Evolutionary conservation across 2,329 filamentous ascomycete genomes (phyloP).

Genomic region (Epichloe uncinata): DNA sequence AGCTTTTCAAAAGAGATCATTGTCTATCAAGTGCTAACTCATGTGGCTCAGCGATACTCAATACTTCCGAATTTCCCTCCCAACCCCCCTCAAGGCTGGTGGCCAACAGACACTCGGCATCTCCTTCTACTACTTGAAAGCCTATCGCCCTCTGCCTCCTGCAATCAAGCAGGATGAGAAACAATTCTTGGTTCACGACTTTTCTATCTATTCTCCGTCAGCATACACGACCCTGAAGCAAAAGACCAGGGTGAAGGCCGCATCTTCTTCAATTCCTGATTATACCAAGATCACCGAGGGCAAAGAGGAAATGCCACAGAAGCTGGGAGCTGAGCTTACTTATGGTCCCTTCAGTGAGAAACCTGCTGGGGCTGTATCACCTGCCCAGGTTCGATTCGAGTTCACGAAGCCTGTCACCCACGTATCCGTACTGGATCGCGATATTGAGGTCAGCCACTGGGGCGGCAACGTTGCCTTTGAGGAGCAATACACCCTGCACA

Average conservation of each 20-base stretch:
- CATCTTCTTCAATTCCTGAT: slow-evolving; percentile 65
- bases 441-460: slow-evolving; percentile 95
- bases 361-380: slow-evolving; percentile 60
- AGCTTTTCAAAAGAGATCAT: neutral
- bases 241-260: slow-evolving; percentile 92
- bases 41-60: slow-evolving; percentile 46
- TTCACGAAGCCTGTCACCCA: slow-evolving; percentile 87
- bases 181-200: slow-evolving; percentile 76
- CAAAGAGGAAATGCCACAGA: slow-evolving; percentile 56
- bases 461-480: slow-evolving; percentile 92
- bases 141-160: slow-evolving; percentile 69
- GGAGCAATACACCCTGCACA: slow-evolving; percentile 79
- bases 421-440: slow-evolving; percentile 66
- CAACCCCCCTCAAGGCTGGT: slow-evolving; percentile 59
- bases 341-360: slow-evolving; percentile 83
- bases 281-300: slow-evolving; percentile 60
- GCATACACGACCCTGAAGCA: slow-evolving; percentile 82
- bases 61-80: slow-evolving; percentile 75
- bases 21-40: neutral
- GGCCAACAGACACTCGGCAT: slow-evolving; percentile 78
- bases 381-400: slow-evolving; percentile 76
- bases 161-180: slow-evolving; percentile 71
- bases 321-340: slow-evolving; percentile 71
- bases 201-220: slow-evolving; percentile 74
- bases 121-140: slow-evolving; percentile 66